These are phyloP conservation scores for Schizochytrium sp. DNA, from an alignment of 108 stramenopile genomes.

Conservation along the genomic window DNA sequence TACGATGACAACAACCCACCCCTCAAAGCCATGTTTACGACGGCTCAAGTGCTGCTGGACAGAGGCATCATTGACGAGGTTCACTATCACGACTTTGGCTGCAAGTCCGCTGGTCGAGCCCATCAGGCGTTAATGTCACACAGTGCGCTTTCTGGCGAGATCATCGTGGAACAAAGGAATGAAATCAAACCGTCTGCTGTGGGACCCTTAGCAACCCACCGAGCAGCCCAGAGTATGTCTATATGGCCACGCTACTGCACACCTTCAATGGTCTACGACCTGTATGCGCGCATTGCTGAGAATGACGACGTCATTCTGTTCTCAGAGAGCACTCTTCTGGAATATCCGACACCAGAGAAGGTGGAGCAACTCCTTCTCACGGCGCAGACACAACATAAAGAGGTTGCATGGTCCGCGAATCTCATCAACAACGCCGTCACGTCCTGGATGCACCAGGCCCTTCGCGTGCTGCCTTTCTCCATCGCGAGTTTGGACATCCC, in stretches of 20 bases:
- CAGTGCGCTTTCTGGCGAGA: background rate
- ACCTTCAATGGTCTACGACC: background rate
- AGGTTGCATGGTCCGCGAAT: background rate
- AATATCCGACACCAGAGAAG: background rate
- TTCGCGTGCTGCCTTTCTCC: background rate
- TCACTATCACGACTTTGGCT: background rate
- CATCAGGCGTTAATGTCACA: background rate
- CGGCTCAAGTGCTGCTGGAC: too few relatives aligned
- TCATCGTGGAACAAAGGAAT: background rate
- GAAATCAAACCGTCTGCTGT: background rate
- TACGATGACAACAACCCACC: too few relatives aligned
- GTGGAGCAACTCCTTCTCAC: background rate
- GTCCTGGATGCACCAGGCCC: background rate
- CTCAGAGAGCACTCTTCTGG: background rate
- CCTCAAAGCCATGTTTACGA: too few relatives aligned
- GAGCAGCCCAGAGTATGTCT: too few relatives aligned
- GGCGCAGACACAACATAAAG: background rate
- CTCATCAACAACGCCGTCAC: background rate
- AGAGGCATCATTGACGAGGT: background rate
- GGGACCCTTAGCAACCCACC: too few relatives aligned
- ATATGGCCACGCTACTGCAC: too few relatives aligned
- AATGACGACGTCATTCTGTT: background rate
- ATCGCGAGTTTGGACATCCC: background rate
- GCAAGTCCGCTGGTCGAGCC: too few relatives aligned
- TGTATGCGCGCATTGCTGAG: background rate